phyloP scores from a whole-genome alignment of 1,139 yeast genomes.

The Sugiyamaella paludigena region DNA sequence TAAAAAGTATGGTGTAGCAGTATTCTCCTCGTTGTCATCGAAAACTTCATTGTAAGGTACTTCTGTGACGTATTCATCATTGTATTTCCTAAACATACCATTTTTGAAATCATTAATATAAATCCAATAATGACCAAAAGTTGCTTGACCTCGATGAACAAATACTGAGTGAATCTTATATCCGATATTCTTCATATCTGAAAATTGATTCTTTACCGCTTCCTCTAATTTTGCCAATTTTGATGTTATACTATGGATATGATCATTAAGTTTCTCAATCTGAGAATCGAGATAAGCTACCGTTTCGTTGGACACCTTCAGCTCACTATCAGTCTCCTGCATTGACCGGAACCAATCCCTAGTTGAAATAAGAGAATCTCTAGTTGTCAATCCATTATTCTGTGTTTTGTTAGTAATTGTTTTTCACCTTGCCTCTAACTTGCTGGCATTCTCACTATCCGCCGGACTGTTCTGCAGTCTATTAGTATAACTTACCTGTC shows the following conservation, averaged over 20 bases:
- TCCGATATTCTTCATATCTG: constrained; percentile 58
- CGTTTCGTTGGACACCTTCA: constrained; percentile 18
- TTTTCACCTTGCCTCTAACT: too few species aligned
- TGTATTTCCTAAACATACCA: constrained; percentile 78
- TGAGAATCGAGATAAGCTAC: constrained; percentile 36
- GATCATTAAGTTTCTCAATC: constrained; percentile 19
- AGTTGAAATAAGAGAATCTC: constrained; percentile 47
- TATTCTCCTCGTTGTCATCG: constrained; percentile 55
- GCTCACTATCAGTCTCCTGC: constrained; percentile 16
- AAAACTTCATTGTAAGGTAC: constrained; percentile 73
- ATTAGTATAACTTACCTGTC: constrained; percentile 27
- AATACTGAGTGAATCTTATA: constrained; percentile 87
- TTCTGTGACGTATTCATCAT: constrained; percentile 85
- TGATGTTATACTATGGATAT: constrained; percentile 22
- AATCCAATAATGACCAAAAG: constrained; percentile 96
- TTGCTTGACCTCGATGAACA: constrained; percentile 93
- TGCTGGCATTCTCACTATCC: background rate
- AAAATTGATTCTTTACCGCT: constrained; percentile 58
- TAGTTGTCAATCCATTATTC: constrained; percentile 28
- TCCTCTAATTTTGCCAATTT: constrained; percentile 45
- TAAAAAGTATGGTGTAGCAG: constrained; percentile 90
- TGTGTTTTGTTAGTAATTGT: constrained; percentile 1
- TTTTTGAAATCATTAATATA: constrained; percentile 75
- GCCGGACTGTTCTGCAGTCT: background rate
- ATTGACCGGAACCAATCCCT: constrained; percentile 49